A percentile compares a stretch with the other conserved stretches of the same genome.
Evolutionary conservation across 352 stramenopile genomes (phyloP).

Genomic region (Phytophthora sojae): DNA sequence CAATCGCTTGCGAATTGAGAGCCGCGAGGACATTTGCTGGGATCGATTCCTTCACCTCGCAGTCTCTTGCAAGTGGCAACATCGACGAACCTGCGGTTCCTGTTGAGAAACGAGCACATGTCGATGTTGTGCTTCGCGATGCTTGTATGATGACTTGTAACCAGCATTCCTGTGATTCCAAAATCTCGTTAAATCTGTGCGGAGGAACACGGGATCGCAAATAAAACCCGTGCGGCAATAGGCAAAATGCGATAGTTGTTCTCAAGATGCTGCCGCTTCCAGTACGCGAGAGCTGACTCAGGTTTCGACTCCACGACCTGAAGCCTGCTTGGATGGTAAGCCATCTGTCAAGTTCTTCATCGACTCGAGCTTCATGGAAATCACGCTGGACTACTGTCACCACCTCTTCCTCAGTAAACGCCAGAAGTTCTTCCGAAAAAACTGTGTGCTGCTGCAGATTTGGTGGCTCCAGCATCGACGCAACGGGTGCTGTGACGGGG

Average conservation of each 20-base stretch:
- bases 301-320: neutral
- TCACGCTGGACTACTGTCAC: neutral
- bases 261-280: neutral
- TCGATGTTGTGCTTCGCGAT: constrained; percentile 13
- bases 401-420: neutral
- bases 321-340: constrained; percentile 5
- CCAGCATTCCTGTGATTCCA: constrained; percentile 2
- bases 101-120: constrained; percentile 15
- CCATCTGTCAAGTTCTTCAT: constrained; percentile 23
- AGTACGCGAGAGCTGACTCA: neutral
- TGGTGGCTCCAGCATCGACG: neutral
- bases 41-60: neutral
- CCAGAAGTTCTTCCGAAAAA: constrained; percentile 6
- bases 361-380: constrained; percentile 8
- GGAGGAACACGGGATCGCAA: constrained; percentile 1
- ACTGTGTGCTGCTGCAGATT: neutral
- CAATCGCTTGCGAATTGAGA: neutral
- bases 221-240: neutral
- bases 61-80: neutral
- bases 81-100: constrained; percentile 13
- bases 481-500: neutral
- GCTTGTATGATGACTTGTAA: constrained; percentile 12
- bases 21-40: neutral
- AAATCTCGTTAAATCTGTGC: constrained; percentile 16
- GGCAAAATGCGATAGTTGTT: constrained; percentile 10